phyloP scores from a whole-genome alignment of 768 basidiomycete species.

The Phallus indusiatus region DNA sequence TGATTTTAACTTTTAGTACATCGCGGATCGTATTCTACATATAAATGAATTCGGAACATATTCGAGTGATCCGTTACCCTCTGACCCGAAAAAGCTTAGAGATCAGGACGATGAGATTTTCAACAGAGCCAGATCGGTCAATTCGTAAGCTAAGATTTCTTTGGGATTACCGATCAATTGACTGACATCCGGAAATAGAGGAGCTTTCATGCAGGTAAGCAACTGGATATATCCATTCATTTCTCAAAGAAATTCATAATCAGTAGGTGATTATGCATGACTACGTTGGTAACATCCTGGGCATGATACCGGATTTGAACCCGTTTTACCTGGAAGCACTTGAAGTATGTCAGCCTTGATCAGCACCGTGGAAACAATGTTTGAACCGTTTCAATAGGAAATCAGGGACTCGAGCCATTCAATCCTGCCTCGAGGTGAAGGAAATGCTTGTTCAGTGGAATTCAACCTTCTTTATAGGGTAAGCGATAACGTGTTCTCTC shows the following conservation, averaged over 20 bases:
- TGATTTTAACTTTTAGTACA: conserved; percentile 35
- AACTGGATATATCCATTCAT: background rate
- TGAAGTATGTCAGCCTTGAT: conserved; percentile 28
- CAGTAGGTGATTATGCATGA: conserved; percentile 53
- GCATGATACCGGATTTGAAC: conserved; percentile 52
- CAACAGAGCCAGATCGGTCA: conserved; percentile 61
- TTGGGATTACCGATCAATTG: conserved; percentile 16
- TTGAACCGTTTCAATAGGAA: conserved; percentile 17
- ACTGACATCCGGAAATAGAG: background rate
- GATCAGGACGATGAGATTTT: conserved; percentile 73
- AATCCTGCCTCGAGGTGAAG: conserved; percentile 54
- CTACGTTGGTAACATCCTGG: conserved; percentile 69
- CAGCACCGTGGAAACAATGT: background rate
- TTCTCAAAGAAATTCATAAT: conserved; percentile 23
- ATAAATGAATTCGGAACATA: conserved; percentile 59
- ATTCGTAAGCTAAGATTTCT: conserved; percentile 44
- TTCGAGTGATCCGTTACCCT: conserved; percentile 14
- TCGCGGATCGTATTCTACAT: conserved; percentile 54
- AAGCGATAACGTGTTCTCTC: background rate
- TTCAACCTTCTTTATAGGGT: conserved; percentile 38
- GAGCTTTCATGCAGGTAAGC: conserved; percentile 14
- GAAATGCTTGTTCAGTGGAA: conserved; percentile 69
- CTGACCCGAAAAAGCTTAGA: conserved; percentile 8
- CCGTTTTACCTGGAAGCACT: conserved; percentile 65
- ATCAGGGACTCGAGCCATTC: conserved; percentile 43